These are phyloP conservation scores for Diaporthe sp. DNA, from an alignment of 2,329 filamentous ascomycete species.

Conservation along the genomic window DNA sequence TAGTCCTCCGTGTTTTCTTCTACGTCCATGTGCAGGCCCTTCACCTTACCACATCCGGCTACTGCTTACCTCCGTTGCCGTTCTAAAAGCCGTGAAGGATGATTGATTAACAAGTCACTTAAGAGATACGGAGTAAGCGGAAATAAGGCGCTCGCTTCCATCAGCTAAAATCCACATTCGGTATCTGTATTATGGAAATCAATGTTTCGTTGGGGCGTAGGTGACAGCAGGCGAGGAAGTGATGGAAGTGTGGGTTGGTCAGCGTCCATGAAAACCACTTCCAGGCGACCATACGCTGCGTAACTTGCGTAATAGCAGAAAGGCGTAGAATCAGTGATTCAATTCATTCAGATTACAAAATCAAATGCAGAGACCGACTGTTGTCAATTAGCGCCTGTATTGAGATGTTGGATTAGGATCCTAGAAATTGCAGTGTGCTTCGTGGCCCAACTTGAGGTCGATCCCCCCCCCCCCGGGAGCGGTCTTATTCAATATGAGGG, in stretches of 20 bases:
- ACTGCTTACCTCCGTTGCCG: conserved; percentile 3
- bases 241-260: neutral
- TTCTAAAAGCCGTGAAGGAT: neutral
- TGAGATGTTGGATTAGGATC: too few relatives aligned
- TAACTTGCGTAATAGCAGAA: neutral
- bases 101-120: neutral
- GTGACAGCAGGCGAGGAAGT: neutral
- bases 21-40: neutral
- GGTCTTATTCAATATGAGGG: neutral
- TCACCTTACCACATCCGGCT: neutral
- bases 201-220: neutral
- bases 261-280: neutral
- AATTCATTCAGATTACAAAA: too few relatives aligned
- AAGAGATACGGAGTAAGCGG: neutral
- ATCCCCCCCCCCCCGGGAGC: neutral
- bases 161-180: neutral
- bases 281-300: neutral
- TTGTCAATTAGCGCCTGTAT: too few relatives aligned
- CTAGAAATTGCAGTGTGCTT: too few relatives aligned
- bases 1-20: neutral
- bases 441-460: too few relatives aligned
- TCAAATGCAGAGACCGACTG: too few relatives aligned
- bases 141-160: neutral
- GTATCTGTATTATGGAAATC: neutral
- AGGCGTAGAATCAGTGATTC: too few relatives aligned